Percentiles rank a stretch among this genome's conserved stretches.
Conservation (phyloP, 2,329 filamentous ascomycete genomes). For the Penicillium italicum region DNA sequence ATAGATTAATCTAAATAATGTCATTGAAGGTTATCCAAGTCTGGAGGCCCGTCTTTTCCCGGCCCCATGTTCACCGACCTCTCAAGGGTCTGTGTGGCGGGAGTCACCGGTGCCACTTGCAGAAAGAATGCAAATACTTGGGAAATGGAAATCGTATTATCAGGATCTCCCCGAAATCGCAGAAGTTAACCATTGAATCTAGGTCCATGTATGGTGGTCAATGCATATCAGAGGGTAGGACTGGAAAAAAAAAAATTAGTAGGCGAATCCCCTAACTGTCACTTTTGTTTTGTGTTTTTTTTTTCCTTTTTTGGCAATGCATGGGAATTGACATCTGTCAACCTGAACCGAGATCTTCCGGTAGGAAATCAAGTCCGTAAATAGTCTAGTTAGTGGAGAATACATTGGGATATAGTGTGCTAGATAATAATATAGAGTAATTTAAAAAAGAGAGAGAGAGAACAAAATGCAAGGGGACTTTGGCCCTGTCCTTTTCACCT, state of each 20-base stretch:
- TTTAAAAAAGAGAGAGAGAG: not conserved
- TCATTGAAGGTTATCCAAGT: not conserved
- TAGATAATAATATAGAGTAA: not conserved
- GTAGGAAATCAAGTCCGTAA: not conserved
- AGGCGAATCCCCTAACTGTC: not conserved
- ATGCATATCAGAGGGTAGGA: not conserved
- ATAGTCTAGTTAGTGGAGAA: not conserved
- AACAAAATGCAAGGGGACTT: slow-evolving; percentile 4
- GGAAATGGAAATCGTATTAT: slow-evolving; percentile 1
- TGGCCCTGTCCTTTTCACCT: not conserved
- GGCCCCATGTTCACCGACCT: slow-evolving; percentile 13
- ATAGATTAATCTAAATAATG: not conserved
- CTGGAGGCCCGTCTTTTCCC: slow-evolving; percentile 17
- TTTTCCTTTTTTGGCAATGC: not conserved
- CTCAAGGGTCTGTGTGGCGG: slow-evolving; percentile 12
- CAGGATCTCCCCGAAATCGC: not conserved
- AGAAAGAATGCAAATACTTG: slow-evolving; percentile 4
- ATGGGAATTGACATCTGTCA: slow-evolving; percentile 5
- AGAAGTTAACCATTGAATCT: not conserved
- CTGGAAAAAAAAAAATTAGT: not conserved
- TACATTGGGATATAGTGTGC: not conserved
- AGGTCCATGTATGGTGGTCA: slow-evolving; percentile 1
- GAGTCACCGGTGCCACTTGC: not conserved
- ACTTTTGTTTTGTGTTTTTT: no score
- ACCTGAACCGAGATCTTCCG: not conserved